Conservation (phyloP, 2,329 filamentous ascomycete species). For the Dothiorella sarmentorum region DNA sequence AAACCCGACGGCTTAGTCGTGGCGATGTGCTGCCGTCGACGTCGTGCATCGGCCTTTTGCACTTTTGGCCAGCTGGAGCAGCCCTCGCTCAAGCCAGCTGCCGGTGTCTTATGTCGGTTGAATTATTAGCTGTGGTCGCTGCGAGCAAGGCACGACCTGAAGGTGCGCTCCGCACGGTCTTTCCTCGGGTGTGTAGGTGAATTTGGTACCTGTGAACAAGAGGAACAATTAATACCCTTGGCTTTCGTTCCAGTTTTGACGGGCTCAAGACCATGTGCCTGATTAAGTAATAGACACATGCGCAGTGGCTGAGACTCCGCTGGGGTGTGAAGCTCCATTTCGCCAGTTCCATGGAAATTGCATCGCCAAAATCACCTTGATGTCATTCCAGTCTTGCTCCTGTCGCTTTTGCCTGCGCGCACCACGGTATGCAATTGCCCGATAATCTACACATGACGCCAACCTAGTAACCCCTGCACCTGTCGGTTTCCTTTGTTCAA, state of each 20-base stretch:
- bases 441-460: conserved; percentile 15
- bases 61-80: not conserved
- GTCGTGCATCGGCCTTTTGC: not conserved
- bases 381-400: conserved; percentile 13
- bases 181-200: too few relatives aligned
- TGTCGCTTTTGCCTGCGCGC: not conserved
- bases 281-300: too few relatives aligned
- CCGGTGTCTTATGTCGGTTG: too few relatives aligned
- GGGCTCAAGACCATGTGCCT: too few relatives aligned
- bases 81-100: not conserved
- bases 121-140: not conserved
- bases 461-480: conserved; percentile 24
- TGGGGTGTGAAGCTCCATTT: too few relatives aligned
- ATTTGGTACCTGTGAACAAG: too few relatives aligned
- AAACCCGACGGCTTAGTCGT: not conserved
- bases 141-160: too few relatives aligned
- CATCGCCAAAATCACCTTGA: conserved; percentile 1
- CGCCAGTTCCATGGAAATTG: not conserved
- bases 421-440: conserved; percentile 2
- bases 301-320: too few relatives aligned
- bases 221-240: too few relatives aligned
- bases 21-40: not conserved
- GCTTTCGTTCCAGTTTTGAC: too few relatives aligned
- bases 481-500: conserved; percentile 36
- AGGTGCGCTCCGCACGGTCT: not conserved